Evolutionary conservation across 176 grass and related monocot species (phyloP).

Genomic region (Chrysopogon serrulatus): DNA sequence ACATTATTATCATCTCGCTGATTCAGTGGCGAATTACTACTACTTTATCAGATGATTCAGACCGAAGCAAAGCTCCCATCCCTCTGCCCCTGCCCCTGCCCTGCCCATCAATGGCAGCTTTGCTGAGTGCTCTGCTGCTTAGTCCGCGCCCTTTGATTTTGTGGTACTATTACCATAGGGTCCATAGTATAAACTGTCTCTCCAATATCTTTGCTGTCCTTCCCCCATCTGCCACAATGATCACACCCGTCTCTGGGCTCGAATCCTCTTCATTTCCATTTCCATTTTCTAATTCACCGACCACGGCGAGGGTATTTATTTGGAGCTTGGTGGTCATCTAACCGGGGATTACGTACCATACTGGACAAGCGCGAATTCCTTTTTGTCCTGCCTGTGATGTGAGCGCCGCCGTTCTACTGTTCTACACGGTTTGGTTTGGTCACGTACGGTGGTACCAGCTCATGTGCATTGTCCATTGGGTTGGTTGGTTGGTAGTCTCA

Average conservation of each 20-base stretch:
- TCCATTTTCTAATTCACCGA: background rate
- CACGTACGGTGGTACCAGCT: conserved; percentile 27
- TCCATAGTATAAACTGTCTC: background rate
- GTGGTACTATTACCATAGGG: background rate
- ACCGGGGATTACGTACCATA: no score
- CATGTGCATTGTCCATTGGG: conserved; percentile 1
- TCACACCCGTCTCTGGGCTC: background rate
- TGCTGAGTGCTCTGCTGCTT: background rate
- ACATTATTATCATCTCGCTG: background rate
- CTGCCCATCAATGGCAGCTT: conserved; percentile 15
- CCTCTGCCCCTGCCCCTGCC: background rate
- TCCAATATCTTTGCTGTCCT: background rate
- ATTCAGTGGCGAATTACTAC: background rate
- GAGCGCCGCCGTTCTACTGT: background rate
- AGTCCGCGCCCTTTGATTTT: background rate
- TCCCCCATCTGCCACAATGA: background rate
- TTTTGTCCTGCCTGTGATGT: background rate
- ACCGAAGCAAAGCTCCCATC: conserved; percentile 40
- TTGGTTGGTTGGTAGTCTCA: conserved; percentile 9
- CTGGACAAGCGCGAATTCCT: background rate
- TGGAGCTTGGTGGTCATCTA: background rate
- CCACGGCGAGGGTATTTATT: background rate
- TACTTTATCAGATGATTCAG: conserved; percentile 43
- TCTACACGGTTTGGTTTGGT: conserved; percentile 21
- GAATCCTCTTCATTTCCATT: background rate